Base-by-base conservation (phyloP, 805 yeast species). In the Maudiozyma saulgeensis region DNA sequence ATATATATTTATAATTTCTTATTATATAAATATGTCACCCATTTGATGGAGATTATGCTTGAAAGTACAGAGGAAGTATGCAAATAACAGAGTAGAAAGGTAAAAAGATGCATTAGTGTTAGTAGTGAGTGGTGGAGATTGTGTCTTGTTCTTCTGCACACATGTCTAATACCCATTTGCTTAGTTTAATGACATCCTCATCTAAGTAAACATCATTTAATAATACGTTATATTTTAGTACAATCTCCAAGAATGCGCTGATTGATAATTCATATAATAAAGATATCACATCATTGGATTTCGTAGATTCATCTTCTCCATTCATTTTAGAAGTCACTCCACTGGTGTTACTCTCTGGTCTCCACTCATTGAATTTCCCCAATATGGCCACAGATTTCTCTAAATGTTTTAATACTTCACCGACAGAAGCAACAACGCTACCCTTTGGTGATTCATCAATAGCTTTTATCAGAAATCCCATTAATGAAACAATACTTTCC, bases 151-250 rank as follows among this genome's bases (percentile, higher is more conserved):
- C 48, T 15, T 50, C 35, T 26, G 50, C 55, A 46, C 64, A 60
- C 54, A 61, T 75, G 55, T 83, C 89, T 49, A 82, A 73, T 26
- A 84, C 84, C 82, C 87, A 80, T 59, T 82, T 81, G 16, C 87
- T 87, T 53, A 84, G 69, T 53, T 78, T 79, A 58, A 79, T 78
- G 5, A 84, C 85, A 44, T 79, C 79, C 3, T 83, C 78, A 46
- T 78, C 74, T 42, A 85, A 68, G 25, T 79, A 73, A 54, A 84
- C 74, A 57, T 83, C 89, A 60, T 82, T 82, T 51, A 85, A 66
- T 43, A 79, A 72, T 41, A 72, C 75, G 60, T 82, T 82, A 63
- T 81, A 84, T 56, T 76, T 75, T 37, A 84, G 68, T 31, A 85
- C 82, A 43, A 84, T 72, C 51, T 80, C 80, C 58, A 79, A 77